Evolutionary conservation across 2,329 filamentous ascomycete species (phyloP).

Genomic region (Ophiostoma ulmi): DNA sequence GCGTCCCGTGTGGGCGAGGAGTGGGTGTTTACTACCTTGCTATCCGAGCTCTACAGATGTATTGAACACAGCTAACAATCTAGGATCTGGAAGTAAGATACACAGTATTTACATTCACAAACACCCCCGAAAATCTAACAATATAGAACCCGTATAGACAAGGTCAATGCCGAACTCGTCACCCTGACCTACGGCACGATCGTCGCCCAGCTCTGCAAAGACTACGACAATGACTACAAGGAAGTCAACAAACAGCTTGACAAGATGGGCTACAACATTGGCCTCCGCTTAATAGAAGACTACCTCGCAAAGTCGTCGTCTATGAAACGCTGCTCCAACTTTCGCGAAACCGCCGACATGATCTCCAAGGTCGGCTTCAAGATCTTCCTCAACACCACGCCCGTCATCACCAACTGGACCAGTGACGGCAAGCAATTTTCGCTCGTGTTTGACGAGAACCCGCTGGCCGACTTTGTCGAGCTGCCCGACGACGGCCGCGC

Average conservation of each 20-base stretch:
- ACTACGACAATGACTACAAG: slow-evolving; percentile 88
- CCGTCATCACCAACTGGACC: slow-evolving; percentile 90
- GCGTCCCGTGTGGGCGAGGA: slow-evolving; percentile 58
- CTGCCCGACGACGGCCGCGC: slow-evolving; percentile 91
- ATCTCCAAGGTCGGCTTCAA: slow-evolving; percentile 96
- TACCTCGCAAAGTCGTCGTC: slow-evolving; percentile 94
- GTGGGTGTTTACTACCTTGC: slow-evolving; percentile 37
- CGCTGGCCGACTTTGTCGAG: slow-evolving; percentile 94
- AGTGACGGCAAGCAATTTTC: slow-evolving; percentile 96
- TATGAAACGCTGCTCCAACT: slow-evolving; percentile 82
- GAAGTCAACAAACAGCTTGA: slow-evolving; percentile 98
- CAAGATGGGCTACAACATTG: slow-evolving; percentile 99
- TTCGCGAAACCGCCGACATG: slow-evolving; percentile 93
- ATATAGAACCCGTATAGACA: slow-evolving; percentile 82
- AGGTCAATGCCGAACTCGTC: slow-evolving; percentile 95
- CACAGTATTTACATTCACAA: background rate
- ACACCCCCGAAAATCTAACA: background rate
- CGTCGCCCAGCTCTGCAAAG: slow-evolving; percentile 91
- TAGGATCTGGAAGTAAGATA: slow-evolving; percentile 87
- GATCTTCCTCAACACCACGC: slow-evolving; percentile 96
- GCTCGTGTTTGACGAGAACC: slow-evolving; percentile 93
- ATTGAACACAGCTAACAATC: slow-evolving; percentile 15
- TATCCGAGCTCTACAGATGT: no score
- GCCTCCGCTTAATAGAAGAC: slow-evolving; percentile 90
- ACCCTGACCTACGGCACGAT: slow-evolving; percentile 97